Percentiles rank a stretch among this genome's conserved stretches.
Conservation (phyloP, 139 green algal genomes). For the Coccomyxa sp. region DNA sequence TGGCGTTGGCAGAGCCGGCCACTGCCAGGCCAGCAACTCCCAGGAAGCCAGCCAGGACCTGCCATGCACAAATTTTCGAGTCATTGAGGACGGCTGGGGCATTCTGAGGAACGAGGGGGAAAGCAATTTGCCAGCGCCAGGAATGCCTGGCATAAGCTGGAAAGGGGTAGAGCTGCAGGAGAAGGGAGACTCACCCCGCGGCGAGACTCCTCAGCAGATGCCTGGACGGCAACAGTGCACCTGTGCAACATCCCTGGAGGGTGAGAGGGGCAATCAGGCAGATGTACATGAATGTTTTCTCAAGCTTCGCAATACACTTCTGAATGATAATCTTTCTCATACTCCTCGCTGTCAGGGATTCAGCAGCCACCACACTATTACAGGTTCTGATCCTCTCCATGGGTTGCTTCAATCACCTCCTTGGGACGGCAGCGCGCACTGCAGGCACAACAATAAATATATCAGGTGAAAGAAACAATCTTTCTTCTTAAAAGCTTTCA, state of each 20-base stretch:
- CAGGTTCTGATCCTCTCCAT: not conserved
- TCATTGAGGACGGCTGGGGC: not conserved
- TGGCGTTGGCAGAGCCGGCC: slow-evolving; percentile 39
- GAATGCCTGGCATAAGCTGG: not conserved
- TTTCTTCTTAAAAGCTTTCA: not conserved
- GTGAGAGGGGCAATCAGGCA: too few species aligned
- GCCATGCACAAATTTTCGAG: slow-evolving; percentile 7
- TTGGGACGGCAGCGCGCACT: not conserved
- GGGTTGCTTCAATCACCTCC: not conserved
- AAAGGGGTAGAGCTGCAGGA: not conserved
- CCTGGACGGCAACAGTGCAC: not conserved
- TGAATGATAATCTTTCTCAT: too few species aligned
- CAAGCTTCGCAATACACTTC: too few species aligned
- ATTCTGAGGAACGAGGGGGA: too few species aligned
- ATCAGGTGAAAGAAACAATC: not conserved
- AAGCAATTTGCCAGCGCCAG: too few species aligned
- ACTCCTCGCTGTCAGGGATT: too few species aligned
- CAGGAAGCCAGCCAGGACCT: slow-evolving; percentile 67
- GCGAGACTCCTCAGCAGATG: slow-evolving; percentile 7
- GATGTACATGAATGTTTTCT: too few species aligned
- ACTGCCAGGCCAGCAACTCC: slow-evolving; percentile 50
- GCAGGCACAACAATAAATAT: not conserved
- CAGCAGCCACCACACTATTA: too few species aligned
- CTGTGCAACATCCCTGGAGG: not conserved
- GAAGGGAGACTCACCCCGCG: not conserved